Evolutionary conservation across 345 rosid species (phyloP), one percentile per base, ranked within the genome.

Genomic region (Laguncularia racemosa): DNA sequence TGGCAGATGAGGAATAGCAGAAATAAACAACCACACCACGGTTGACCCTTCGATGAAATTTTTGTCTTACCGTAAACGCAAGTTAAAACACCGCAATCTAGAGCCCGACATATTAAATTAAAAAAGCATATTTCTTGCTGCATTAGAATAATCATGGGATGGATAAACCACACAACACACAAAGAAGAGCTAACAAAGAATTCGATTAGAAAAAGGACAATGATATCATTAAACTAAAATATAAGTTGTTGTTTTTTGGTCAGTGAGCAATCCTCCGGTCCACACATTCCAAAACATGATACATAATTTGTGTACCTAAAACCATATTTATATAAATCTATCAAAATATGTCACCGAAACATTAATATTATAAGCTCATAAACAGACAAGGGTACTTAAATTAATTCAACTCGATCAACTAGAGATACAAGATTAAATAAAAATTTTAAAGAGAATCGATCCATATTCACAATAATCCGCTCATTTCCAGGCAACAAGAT

Each of bases 321-420:
- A 46, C 43, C 17, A n/a, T 66, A 48, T 62, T 55, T 26, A 44
- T 23, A 26, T 53, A 73, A 61, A 60, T 60, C 60, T 44, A 69
- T 56, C 64, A 52, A 69, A 58, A 53, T 16, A 62, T 53, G 67
- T 63, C 59, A 63, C 46, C 20, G 16, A 17, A 46, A 52, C 15
- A 46, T 28, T 20, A 52, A 60, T n/a, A 33, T 38, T 40, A 63
- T 43, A 56, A 19, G 63, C 67, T 60, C 62, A 64, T 58, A 71
- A 73, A 70, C 72, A 61, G 74, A 78, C 71, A 71, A 75, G 43
- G 67, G 73, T 71, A 62, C 83, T 59, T 64, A 62, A 77, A 73
- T 75, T 76, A 68, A 59, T 59, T 58, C 56, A 60, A 71, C 67
- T 56, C 53, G 51, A 61, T 46, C 75, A 61, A 60, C 65, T 51